phyloP scores from a whole-genome alignment of 306 rosid species.

The Cicer chorassanicum region DNA sequence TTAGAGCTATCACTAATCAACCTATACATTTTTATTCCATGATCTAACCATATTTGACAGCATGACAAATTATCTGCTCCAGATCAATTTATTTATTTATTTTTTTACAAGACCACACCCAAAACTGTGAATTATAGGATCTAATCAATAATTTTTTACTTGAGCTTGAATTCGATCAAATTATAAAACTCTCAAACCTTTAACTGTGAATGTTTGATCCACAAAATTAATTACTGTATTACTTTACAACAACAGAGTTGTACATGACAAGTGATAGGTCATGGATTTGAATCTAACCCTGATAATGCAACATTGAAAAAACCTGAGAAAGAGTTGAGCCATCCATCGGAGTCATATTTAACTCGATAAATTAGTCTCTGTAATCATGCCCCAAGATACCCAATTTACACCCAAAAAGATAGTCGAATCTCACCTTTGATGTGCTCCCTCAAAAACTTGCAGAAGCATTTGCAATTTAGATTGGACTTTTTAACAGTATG shows the following conservation, averaged over 20 bases:
- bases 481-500: background rate
- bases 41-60: slow-evolving; percentile 6
- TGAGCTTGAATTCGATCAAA: background rate
- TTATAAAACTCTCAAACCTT: background rate
- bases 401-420: background rate
- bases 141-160: background rate
- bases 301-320: background rate
- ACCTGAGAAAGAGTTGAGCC: background rate
- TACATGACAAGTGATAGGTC: background rate
- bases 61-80: background rate
- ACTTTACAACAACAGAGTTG: background rate
- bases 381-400: background rate
- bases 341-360: background rate
- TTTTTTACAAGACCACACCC: background rate
- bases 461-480: background rate
- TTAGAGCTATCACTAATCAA: background rate
- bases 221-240: background rate
- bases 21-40: background rate
- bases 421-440: background rate
- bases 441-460: background rate
- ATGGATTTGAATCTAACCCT: background rate
- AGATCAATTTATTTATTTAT: background rate
- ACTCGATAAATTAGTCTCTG: background rate
- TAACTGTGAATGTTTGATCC: background rate
- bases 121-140: too few species aligned